These are phyloP conservation scores for Ceratocystiopsis minuta DNA, from an alignment of 2,329 filamentous ascomycete species.

Conservation along the genomic window DNA sequence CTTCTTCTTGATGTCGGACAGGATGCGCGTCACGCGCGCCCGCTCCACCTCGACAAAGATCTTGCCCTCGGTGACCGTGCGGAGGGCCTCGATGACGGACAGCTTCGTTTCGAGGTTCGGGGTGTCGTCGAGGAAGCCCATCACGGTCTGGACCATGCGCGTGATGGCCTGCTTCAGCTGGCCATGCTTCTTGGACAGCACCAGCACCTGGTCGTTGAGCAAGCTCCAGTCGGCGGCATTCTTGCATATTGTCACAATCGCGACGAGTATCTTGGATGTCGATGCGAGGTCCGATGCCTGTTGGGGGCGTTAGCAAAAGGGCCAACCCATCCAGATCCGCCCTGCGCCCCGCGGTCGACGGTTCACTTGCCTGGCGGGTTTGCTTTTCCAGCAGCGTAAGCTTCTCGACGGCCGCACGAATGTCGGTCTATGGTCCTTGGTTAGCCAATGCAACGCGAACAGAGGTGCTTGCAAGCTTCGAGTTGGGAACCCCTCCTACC, in stretches of 20 bases:
- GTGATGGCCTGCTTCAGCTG: constrained; percentile 98
- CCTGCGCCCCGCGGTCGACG: constrained; percentile 1
- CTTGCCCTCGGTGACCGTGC: constrained; percentile 97
- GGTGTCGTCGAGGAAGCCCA: constrained; percentile 75
- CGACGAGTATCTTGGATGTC: constrained; percentile 71
- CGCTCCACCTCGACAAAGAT: constrained; percentile 99
- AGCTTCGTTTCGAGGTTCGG: constrained; percentile 78
- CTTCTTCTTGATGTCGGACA: constrained; percentile 93
- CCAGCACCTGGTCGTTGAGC: constrained; percentile 87
- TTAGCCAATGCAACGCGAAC: not conserved
- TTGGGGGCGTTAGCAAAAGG: not conserved
- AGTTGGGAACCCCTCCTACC: constrained; percentile 31
- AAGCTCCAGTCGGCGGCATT: constrained; percentile 82
- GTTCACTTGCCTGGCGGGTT: constrained; percentile 61
- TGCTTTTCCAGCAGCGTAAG: constrained; percentile 86
- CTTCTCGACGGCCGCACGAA: constrained; percentile 83
- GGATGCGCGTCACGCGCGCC: constrained; percentile 80
- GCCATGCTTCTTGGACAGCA: constrained; percentile 98
- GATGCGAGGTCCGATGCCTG: constrained; percentile 91
- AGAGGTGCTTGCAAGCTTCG: too few relatives aligned
- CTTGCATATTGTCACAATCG: constrained; percentile 89
- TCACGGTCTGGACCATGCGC: constrained; percentile 95
- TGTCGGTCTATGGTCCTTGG: constrained; percentile 41
- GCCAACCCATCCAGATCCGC: too few relatives aligned
- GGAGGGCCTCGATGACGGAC: constrained; percentile 80